Percentiles rank a stretch among this genome's conserved stretches.
Conservation (phyloP, 345 rosid genomes). For the Eucalyptus polybractea region DNA sequence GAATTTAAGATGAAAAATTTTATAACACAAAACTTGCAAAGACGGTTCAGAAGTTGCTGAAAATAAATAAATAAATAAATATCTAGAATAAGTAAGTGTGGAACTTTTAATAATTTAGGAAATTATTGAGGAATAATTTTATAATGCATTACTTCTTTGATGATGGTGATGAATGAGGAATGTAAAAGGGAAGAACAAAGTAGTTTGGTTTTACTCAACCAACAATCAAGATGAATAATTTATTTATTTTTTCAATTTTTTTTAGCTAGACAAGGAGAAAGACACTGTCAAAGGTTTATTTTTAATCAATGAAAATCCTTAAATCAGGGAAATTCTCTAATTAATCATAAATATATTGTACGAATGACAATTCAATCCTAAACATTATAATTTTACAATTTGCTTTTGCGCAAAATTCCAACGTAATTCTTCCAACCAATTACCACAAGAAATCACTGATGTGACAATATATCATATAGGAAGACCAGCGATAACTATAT, state of each 20-base stretch:
- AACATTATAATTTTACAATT: too few relatives aligned
- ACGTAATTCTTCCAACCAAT: accelerated
- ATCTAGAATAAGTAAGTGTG: too few relatives aligned
- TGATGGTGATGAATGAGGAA: not conserved
- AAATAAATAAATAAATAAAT: too few relatives aligned
- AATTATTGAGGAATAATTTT: too few relatives aligned
- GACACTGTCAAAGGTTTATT: not conserved
- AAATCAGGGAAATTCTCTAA: not conserved
- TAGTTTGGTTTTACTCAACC: not conserved
- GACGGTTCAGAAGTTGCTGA: not conserved
- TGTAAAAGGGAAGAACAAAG: not conserved
- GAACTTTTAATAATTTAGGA: not conserved
- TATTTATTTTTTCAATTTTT: too few relatives aligned
- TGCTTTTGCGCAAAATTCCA: not conserved
- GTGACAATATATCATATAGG: too few relatives aligned
- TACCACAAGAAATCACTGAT: accelerated
- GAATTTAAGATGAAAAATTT: not conserved
- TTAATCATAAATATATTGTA: too few relatives aligned
- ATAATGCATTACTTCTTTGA: not conserved
- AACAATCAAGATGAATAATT: not conserved
- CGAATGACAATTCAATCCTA: accelerated
- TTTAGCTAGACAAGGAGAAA: not conserved
- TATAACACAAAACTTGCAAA: not conserved
- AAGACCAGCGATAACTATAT: accelerated
- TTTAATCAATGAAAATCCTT: too few relatives aligned